Percentiles rank a stretch among this genome's conserved stretches.
Evolutionary conservation across 495 filamentous ascomycete genomes (phyloP).

Genomic region (Aspergillus homomorphus): DNA sequence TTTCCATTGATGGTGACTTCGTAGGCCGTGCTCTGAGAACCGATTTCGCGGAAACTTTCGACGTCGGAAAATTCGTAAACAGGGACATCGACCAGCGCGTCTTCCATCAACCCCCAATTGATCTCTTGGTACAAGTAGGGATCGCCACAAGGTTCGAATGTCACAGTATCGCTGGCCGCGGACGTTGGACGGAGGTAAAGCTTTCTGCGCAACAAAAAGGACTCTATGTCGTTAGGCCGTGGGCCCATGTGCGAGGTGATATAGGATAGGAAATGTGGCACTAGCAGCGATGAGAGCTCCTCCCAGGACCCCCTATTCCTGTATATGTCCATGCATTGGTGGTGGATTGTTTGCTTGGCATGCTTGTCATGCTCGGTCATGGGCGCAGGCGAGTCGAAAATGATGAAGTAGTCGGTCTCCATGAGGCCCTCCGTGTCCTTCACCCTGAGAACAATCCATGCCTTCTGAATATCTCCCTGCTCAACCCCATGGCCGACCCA

Average conservation of each 20-base stretch:
- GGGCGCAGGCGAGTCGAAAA: not conserved
- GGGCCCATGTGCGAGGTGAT: not conserved
- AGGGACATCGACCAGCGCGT: not conserved
- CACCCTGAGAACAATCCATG: too few relatives aligned
- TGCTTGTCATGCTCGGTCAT: not conserved
- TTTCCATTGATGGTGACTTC: slow-evolving; percentile 2
- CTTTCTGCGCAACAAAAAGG: not conserved
- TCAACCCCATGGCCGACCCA: too few relatives aligned
- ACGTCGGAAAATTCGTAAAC: not conserved
- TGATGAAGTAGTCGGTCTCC: not conserved
- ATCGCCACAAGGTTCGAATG: not conserved
- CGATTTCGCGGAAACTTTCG: not conserved
- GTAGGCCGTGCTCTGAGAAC: not conserved
- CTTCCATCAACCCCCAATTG: not conserved
- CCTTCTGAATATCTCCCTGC: too few relatives aligned
- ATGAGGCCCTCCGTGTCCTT: too few relatives aligned
- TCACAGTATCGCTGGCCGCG: not conserved
- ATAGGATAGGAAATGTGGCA: not conserved
- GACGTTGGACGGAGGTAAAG: not conserved
- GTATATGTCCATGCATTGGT: not conserved
- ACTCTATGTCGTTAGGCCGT: not conserved
- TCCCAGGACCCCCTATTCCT: not conserved
- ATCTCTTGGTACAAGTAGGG: not conserved
- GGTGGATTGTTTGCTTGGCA: not conserved
- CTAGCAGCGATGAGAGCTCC: not conserved